These are phyloP conservation scores for Wallacemonas sp. DNA, from an alignment of 208 protist species.

Conservation along the genomic window DNA sequence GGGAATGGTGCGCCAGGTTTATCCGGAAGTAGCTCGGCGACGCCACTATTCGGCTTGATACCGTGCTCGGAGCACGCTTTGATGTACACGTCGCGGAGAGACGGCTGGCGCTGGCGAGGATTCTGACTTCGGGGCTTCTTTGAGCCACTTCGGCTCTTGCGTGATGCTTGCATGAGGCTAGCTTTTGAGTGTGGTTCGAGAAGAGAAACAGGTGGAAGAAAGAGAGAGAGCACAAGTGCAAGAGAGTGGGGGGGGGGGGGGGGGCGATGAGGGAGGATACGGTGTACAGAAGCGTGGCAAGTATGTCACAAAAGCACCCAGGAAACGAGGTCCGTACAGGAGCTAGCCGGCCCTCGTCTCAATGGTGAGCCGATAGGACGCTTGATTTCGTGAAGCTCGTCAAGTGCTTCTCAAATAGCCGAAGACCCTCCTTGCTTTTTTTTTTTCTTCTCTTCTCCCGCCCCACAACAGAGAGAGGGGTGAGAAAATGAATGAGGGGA, in stretches of 20 bases:
- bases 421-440: too few relatives aligned
- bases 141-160: constrained; percentile 23
- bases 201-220: constrained; percentile 13
- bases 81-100: constrained; percentile 78
- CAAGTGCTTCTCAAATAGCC: too few relatives aligned
- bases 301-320: too few relatives aligned
- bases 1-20: constrained; percentile 34
- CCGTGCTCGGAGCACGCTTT: constrained; percentile 70
- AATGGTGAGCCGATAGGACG: too few relatives aligned
- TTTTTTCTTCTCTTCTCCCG: too few relatives aligned
- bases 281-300: too few relatives aligned
- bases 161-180: constrained; percentile 4
- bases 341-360: too few relatives aligned
- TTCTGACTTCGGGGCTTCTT: constrained; percentile 17
- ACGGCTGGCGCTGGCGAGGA: constrained; percentile 26
- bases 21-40: constrained; percentile 62
- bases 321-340: too few relatives aligned
- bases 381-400: too few relatives aligned
- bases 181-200: background rate
- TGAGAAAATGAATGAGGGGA: too few relatives aligned
- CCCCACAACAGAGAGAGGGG: too few relatives aligned
- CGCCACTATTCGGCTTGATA: constrained; percentile 72
- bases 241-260: constrained; percentile 10
- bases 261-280: too few relatives aligned
- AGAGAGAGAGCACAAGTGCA: constrained; percentile 21